phyloP scores from a whole-genome alignment of 2,329 filamentous ascomycete species.

The Fusarium circinatum region DNA sequence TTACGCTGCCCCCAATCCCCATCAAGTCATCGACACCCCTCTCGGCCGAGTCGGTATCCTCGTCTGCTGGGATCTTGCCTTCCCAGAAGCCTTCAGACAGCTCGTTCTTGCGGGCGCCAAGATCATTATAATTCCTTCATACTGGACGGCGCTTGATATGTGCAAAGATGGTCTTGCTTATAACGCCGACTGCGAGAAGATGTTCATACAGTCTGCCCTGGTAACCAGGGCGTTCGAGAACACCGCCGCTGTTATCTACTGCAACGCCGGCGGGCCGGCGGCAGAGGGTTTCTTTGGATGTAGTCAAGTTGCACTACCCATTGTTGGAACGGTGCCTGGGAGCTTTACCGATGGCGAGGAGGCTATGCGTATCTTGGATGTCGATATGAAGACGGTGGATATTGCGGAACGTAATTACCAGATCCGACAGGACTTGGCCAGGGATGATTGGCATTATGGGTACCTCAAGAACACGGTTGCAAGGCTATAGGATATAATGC shows the following conservation, averaged over 20 bases:
- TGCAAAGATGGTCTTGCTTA: constrained; percentile 60
- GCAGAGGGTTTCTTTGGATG: constrained; percentile 47
- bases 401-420: constrained; percentile 79
- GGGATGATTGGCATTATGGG: constrained; percentile 72
- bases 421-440: constrained; percentile 64
- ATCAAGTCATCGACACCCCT: constrained; percentile 70
- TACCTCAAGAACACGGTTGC: constrained; percentile 17
- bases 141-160: constrained; percentile 68
- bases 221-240: constrained; percentile 77
- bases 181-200: constrained; percentile 70
- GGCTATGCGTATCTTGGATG: constrained; percentile 69
- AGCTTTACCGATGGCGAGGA: constrained; percentile 65
- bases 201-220: constrained; percentile 72
- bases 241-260: constrained; percentile 75
- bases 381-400: constrained; percentile 72
- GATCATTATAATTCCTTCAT: constrained; percentile 76
- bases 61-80: constrained; percentile 83
- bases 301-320: constrained; percentile 75
- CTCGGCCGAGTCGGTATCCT: constrained; percentile 66
- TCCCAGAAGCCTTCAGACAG: constrained; percentile 80
- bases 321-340: constrained; percentile 68
- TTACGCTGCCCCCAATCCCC: constrained; percentile 48
- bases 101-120: constrained; percentile 75
- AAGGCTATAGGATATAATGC: not conserved
- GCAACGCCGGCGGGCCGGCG: constrained; percentile 69